Evolutionary conservation across 331 rosid genomes (phyloP), one percentile per base, ranked within the genome.

Genomic region (Ulmus americana): DNA sequence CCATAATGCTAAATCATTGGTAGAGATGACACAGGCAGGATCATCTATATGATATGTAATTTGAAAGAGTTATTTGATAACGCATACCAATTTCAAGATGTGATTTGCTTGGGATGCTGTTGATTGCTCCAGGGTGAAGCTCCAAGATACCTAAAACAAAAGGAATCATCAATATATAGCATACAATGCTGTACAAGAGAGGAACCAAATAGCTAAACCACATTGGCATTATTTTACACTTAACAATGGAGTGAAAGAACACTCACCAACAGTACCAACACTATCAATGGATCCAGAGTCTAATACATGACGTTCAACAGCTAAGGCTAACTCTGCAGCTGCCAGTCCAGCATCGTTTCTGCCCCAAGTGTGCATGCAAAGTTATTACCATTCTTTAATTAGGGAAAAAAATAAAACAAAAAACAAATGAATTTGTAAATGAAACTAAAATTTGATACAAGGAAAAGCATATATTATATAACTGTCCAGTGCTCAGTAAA

Each of bases 261-360:
- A 72, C 85, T 74, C 71, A 92, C 98, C 95, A 20, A 89, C 91
- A 16, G 98, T 92, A 72, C 97, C 98, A 49, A 92, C 98, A 59
- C 90, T 87, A 70, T 92, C 98, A 39, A 87, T 74, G 58, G 98
- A 92, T 43, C 95, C 95, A 76, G 95, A 87, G 71, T 84, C 87
- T 65, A 92, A 75, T 56, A 92, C 98, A 6, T 92, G 97, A 67
- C 65, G 80, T 82, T 92, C 98, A 44, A 92, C 95, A 70, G 95
- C 91, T 47, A 89, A 77, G 9, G 87, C 95, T 74, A 94, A 79
- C 76, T 94, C 98, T 59, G 97, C 85, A 12, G 95, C 95, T 46
- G 98, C 97, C 14, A 94, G 81, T 67, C 98, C 98, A 28, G 97
- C 98, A 68, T 94, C 97, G 45, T 87, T 92, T 83, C 98, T 92